Evolutionary conservation across 306 rosid genomes (phyloP), one percentile per base, ranked within the genome.

Genomic region (Prunus salicina): DNA sequence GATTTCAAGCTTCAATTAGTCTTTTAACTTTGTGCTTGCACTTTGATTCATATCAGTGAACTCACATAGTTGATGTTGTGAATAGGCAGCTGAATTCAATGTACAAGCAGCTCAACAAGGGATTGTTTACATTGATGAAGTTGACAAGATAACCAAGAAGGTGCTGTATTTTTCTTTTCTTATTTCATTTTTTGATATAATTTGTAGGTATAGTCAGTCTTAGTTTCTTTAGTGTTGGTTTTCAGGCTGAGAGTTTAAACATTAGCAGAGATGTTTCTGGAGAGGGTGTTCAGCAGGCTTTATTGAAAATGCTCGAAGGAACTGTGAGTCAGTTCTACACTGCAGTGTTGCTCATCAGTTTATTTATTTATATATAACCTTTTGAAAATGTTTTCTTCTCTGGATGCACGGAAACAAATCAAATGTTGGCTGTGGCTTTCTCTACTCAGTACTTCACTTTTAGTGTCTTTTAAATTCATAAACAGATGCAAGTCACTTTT

Each of bases 61-160:
- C 72, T 77, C 52, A 87, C 63, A 62, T 79, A 27, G 15, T n/a
- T 68, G 14, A 57, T 30, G 43, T 67, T 81, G 72, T 73, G 72
- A 61, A 78, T 83, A 94, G 98, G 96, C 97, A 69, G 97, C 98
- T 69, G 97, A 90, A 73, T 94, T 92, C 89, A 94, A 94, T 89
- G 92, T 94, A 78, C 93, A 89, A 82, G 98, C 98, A 15, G 97
- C 98, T 80, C 98, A 94, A 83, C 98, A 94, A 82, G 98, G 98
- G 82, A 94, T 94, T 67, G 88, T 94, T 82, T 94, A 94, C 84
- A 92, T 92, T 25, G 98, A 94, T 76, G 98, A 94, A 94, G 97
- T 94, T 86, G 98, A 94, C 93, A 91, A 94, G 86, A 94, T 92
- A 89, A 94, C 98, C n/a, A 94, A 92, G 89, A 94, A 94, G 98